Base-by-base conservation (phyloP, 768 basidiomycete species). In the Suillus subaureus region DNA sequence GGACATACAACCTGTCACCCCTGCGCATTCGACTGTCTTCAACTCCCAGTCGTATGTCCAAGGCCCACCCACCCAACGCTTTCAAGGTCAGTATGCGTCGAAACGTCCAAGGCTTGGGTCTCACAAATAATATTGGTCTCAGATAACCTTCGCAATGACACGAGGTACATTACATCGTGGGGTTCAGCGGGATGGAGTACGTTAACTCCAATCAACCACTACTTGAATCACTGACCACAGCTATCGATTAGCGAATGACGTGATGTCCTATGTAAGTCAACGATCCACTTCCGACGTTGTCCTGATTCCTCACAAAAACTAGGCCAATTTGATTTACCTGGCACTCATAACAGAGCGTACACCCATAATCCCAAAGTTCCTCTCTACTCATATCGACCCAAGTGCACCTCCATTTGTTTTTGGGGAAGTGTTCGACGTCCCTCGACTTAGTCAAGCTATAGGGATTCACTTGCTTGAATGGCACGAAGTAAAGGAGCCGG, bases 151-250 rank as follows among this genome's bases (percentile, higher is more conserved):
- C 83, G 82, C 16, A 76, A 83, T 18, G 85, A 89, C 63, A 78
- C 79, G 2, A 81, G 87, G 68, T 92, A 91, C 67, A 85, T 92
- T 64, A 88, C 89, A 1, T 89, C 89, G 12, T 92, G 89, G 89
- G 79, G 86, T 47, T 86, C 87, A 40, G 89, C 90, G 18, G 91
- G 91, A 49, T 92, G 90, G 90, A 91, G 86, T 87, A 72, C 69
- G 87, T 82, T 35, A 35, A 43, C 15, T 35, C 35, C 35, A 35
- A 5, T 33, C 16, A 39, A 39, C 13, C 39, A 39, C 39, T 15
- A 37, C 37, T 40, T 40, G 3, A 15, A 13, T 40, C 13, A 40
- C 39, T 40, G 4, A 40, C 6, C 39, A 40, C 12, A 40, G 39
- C 13, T 13, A 13, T 40, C 13, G 15, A 15, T 40, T 15, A 40